Percentiles rank a stretch among this genome's conserved stretches.
These are phyloP conservation scores for Pseudoscleropodium purum DNA, from an alignment of 225 moss, liverwort and hornwort species.

Conservation along the genomic window DNA sequence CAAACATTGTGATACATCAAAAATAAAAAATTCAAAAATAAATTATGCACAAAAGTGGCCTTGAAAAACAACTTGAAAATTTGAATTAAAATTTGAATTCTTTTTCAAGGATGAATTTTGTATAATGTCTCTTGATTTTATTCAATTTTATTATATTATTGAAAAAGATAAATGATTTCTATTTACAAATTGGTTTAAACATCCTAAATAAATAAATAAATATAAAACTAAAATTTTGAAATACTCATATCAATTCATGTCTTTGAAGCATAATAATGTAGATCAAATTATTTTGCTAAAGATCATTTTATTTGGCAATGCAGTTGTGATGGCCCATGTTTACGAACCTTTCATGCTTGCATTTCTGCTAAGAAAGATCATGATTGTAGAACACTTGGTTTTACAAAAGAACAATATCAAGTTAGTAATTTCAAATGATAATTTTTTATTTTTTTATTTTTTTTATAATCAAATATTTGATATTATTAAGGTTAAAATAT, in stretches of 20 bases:
- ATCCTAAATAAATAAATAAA: no score
- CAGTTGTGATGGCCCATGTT: slow-evolving; percentile 46
- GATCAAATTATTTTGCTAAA: background rate
- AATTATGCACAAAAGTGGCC: background rate
- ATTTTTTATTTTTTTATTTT: no score
- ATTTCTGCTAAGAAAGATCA: slow-evolving; percentile 10
- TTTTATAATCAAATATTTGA: background rate
- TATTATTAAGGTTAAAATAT: background rate
- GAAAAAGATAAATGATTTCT: background rate
- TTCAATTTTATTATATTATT: background rate
- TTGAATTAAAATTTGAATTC: background rate
- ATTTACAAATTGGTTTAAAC: background rate
- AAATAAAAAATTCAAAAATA: background rate
- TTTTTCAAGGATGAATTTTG: background rate
- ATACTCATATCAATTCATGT: background rate
- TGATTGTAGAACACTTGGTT: slow-evolving; percentile 42
- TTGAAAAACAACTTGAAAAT: background rate
- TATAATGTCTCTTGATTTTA: no score
- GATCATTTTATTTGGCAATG: background rate
- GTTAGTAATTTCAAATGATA: background rate
- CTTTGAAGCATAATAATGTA: background rate
- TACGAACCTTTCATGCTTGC: slow-evolving; percentile 44
- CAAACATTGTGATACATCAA: background rate
- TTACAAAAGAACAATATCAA: slow-evolving; percentile 27
- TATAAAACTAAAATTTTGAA: background rate